These are phyloP conservation scores for Aspergillus latus DNA, from an alignment of 2,329 filamentous ascomycete genomes.

Conservation along the genomic window DNA sequence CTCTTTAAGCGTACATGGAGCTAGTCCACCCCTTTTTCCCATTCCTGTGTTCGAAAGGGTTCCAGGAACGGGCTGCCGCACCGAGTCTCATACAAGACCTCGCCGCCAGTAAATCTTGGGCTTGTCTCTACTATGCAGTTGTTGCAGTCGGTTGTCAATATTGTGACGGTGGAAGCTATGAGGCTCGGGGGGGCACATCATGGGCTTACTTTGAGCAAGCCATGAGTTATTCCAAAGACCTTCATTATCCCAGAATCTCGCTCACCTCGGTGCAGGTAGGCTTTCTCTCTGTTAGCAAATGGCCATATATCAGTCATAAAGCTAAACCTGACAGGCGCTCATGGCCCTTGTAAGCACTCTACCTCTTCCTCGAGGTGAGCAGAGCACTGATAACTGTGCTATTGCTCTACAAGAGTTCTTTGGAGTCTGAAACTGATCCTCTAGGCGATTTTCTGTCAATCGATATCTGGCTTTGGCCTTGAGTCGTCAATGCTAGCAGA, in stretches of 20 bases:
- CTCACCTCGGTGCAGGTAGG: background rate
- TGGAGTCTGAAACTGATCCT: background rate
- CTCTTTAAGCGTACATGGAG: slow-evolving; percentile 39
- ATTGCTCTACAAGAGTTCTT: background rate
- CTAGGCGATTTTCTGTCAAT: slow-evolving; percentile 40
- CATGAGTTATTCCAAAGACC: slow-evolving; percentile 23
- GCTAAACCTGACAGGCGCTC: background rate
- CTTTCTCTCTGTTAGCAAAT: background rate
- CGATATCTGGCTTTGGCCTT: slow-evolving; percentile 37
- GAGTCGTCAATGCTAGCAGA: slow-evolving; percentile 35
- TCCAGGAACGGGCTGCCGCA: slow-evolving; percentile 45
- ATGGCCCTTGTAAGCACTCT: background rate
- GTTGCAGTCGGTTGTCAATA: slow-evolving; percentile 42
- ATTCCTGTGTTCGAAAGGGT: slow-evolving; percentile 39
- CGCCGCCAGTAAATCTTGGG: slow-evolving; percentile 53
- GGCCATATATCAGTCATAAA: no score
- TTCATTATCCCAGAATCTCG: slow-evolving; percentile 1
- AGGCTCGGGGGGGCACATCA: slow-evolving; percentile 37
- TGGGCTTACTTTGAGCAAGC: slow-evolving; percentile 32
- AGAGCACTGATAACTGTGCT: no score
- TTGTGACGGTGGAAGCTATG: slow-evolving; percentile 36
- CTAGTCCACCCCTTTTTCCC: slow-evolving; percentile 42
- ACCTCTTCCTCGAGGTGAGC: background rate
- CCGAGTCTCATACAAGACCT: slow-evolving; percentile 50
- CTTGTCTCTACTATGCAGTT: slow-evolving; percentile 38